These are phyloP conservation scores for Globisporangium recalcitrans DNA, from an alignment of 352 stramenopile species.

Conservation along the genomic window DNA sequence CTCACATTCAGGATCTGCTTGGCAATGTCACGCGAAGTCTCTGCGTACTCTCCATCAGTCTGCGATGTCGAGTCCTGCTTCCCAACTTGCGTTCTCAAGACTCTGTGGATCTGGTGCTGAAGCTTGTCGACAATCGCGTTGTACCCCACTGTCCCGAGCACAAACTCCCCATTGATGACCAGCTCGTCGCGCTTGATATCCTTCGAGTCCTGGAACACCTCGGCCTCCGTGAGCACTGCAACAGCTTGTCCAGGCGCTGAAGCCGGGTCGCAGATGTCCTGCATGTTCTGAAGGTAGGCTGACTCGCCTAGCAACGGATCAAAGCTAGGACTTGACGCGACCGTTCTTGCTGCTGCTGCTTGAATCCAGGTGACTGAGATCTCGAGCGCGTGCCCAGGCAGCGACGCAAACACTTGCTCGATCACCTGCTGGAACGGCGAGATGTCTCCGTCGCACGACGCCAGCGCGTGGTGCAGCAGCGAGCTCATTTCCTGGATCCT, in stretches of 20 bases:
- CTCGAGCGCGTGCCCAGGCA: conserved; percentile 27
- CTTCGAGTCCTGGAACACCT: conserved; percentile 76
- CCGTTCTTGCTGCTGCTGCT: background rate
- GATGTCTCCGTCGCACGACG: conserved; percentile 25
- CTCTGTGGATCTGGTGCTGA: conserved; percentile 34
- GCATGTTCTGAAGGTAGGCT: conserved; percentile 37
- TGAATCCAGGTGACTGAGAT: conserved; percentile 47
- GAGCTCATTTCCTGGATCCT: conserved; percentile 27
- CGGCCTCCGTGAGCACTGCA: conserved; percentile 33
- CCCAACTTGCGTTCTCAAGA: conserved; percentile 25
- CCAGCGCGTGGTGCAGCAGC: conserved; percentile 36
- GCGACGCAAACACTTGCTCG: conserved; percentile 43
- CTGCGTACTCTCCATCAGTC: conserved; percentile 2
- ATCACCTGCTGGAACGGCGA: conserved; percentile 54
- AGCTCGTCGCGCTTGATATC: conserved; percentile 76
- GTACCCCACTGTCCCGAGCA: conserved; percentile 52
- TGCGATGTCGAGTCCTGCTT: conserved; percentile 22
- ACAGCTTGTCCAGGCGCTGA: conserved; percentile 10
- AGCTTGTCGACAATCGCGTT: conserved; percentile 47
- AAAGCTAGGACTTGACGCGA: background rate
- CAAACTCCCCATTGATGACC: conserved; percentile 47
- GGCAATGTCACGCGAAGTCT: conserved; percentile 18
- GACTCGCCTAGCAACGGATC: conserved; percentile 1
- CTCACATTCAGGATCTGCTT: conserved; percentile 37
- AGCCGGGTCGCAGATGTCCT: conserved; percentile 15